phyloP scores from a whole-genome alignment of 1,284 basidiomycete genomes.

The Heterobasidion occidentale region DNA sequence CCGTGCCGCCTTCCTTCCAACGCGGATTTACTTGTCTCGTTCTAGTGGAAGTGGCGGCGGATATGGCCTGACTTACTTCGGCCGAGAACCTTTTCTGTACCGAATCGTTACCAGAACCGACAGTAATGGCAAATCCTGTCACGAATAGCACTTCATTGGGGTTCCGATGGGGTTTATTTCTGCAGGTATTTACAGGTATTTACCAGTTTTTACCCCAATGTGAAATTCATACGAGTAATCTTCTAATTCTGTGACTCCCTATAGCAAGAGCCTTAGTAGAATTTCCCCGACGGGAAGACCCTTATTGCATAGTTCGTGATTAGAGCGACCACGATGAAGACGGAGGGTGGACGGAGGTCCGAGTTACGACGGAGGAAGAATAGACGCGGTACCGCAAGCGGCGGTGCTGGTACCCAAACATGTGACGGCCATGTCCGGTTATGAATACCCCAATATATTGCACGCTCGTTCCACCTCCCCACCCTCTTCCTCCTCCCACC shows the following conservation, averaged over 20 bases:
- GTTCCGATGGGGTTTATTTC: too few relatives aligned
- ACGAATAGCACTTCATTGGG: too few relatives aligned
- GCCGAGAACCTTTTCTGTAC: not conserved
- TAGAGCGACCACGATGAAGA: not conserved
- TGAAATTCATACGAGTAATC: too few relatives aligned
- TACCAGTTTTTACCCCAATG: too few relatives aligned
- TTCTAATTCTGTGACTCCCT: too few relatives aligned
- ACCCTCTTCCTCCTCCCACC: conserved; percentile 9
- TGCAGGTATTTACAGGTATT: too few relatives aligned
- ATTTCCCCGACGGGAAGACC: not conserved
- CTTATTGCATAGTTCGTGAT: not conserved
- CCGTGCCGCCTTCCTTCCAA: not conserved
- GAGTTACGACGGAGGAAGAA: not conserved
- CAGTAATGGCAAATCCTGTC: too few relatives aligned
- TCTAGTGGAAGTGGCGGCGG: too few relatives aligned
- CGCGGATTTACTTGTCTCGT: too few relatives aligned
- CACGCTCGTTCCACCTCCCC: not conserved
- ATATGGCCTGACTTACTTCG: too few relatives aligned
- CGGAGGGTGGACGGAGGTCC: not conserved
- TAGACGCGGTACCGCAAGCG: not conserved
- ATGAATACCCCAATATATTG: conserved; percentile 3
- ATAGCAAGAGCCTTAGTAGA: too few relatives aligned
- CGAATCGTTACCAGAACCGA: too few relatives aligned
- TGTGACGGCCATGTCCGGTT: not conserved
- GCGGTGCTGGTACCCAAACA: conserved; percentile 2